These are phyloP conservation scores for Hyaloscypha finlandica DNA, from an alignment of 495 filamentous ascomycete genomes.

Conservation along the genomic window DNA sequence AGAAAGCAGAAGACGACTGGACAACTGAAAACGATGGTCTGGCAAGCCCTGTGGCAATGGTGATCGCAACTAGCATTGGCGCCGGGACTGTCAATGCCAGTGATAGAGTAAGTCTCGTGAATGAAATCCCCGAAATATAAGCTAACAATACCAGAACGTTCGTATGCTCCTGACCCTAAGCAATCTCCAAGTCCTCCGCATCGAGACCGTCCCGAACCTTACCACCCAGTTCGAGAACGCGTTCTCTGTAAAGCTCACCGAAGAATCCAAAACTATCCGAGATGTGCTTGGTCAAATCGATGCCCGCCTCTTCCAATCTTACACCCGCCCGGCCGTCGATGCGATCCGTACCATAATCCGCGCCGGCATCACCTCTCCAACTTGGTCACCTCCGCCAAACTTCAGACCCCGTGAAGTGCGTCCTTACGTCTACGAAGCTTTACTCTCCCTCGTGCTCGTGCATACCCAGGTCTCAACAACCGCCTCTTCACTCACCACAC, in stretches of 20 bases:
- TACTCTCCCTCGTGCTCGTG: constrained; percentile 80
- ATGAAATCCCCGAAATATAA: not conserved
- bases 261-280: constrained; percentile 85
- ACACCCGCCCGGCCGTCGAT: constrained; percentile 72
- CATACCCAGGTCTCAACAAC: constrained; percentile 93
- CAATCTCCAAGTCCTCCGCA: constrained; percentile 79
- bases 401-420: constrained; percentile 71
- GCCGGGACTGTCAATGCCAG: constrained; percentile 62
- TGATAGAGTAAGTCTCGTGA: constrained; percentile 62
- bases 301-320: constrained; percentile 83
- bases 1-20: constrained; percentile 46
- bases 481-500: constrained; percentile 64
- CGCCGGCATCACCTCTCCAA: constrained; percentile 65
- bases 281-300: constrained; percentile 91
- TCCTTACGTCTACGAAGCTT: constrained; percentile 84
- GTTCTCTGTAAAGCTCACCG: constrained; percentile 88
- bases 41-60: constrained; percentile 33
- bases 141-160: constrained; percentile 65
- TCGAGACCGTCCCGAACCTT: constrained; percentile 77
- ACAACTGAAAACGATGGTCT: constrained; percentile 50
- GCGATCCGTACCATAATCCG: constrained; percentile 63
- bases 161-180: constrained; percentile 90
- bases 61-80: constrained; percentile 33
- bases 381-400: constrained; percentile 66
- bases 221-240: constrained; percentile 84